Evolutionary conservation across 2,329 filamentous ascomycete genomes (phyloP).

Genomic region (Penicillium sp.): DNA sequence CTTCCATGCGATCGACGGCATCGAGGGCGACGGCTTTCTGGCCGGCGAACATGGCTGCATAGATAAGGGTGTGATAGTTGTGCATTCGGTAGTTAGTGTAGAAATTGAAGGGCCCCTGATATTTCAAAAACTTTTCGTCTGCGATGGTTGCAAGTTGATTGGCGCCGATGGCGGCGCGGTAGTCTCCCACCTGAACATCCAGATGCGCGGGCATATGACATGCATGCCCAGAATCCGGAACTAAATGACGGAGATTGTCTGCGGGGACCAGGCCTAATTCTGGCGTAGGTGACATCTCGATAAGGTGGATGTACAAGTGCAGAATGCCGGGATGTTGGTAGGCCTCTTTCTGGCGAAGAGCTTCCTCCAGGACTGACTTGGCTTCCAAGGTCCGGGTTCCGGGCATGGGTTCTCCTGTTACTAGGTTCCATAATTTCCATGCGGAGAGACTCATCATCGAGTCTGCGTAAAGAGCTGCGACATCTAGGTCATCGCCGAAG

Average conservation of each 20-base stretch:
- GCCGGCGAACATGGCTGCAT: constrained; percentile 74
- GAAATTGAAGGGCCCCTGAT: constrained; percentile 63
- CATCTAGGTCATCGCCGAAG: constrained; percentile 59
- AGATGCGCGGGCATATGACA: constrained; percentile 77
- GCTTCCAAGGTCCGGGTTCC: constrained; percentile 58
- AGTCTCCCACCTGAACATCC: constrained; percentile 71
- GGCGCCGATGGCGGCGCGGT: constrained; percentile 62
- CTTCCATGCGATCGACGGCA: constrained; percentile 59
- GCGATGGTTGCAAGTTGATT: constrained; percentile 66
- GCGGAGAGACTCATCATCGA: constrained; percentile 65
- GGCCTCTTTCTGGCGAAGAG: constrained; percentile 51
- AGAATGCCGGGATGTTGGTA: constrained; percentile 65
- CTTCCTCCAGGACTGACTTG: constrained; percentile 58
- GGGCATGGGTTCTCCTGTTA: constrained; percentile 55
- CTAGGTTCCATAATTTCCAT: constrained; percentile 63
- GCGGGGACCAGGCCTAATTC: constrained; percentile 62
- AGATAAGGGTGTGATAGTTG: constrained; percentile 72
- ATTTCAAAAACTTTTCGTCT: constrained; percentile 64
- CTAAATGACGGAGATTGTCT: constrained; percentile 60
- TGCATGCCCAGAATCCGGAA: constrained; percentile 68
- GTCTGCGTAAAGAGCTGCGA: constrained; percentile 63
- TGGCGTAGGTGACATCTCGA: constrained; percentile 70
- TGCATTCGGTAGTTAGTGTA: constrained; percentile 75
- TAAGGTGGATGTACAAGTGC: constrained; percentile 74
- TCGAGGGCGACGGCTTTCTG: constrained; percentile 62